These are phyloP conservation scores for Xanthoceras sorbifolium DNA, from an alignment of 345 rosid genomes.

Conservation along the genomic window DNA sequence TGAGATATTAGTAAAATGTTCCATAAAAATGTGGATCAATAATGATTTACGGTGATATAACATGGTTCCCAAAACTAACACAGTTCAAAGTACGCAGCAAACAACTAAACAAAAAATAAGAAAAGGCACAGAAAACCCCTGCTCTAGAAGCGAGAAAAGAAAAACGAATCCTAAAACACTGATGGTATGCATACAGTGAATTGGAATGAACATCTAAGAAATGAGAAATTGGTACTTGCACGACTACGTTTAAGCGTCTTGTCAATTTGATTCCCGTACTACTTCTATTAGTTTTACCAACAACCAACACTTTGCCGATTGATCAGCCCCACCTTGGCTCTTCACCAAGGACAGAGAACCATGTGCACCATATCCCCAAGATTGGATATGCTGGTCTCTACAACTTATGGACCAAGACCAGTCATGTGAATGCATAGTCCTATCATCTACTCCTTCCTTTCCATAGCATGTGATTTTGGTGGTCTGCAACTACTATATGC, in stretches of 20 bases:
- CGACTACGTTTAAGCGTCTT: not conserved
- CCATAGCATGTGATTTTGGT: not conserved
- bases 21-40: too few relatives aligned
- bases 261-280: not conserved
- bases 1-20: not conserved
- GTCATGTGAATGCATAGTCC: constrained; percentile 3
- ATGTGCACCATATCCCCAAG: constrained; percentile 2
- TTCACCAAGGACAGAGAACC: not conserved
- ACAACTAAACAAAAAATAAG: not conserved
- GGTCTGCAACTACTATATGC: not conserved
- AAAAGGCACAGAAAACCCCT: not conserved
- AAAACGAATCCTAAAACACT: too few relatives aligned
- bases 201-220: too few relatives aligned
- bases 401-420: not conserved
- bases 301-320: not conserved
- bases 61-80: too few relatives aligned
- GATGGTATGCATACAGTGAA: not conserved
- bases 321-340: not conserved
- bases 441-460: not conserved
- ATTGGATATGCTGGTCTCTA: constrained; percentile 10
- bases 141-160: not conserved
- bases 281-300: not conserved
- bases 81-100: too few relatives aligned
- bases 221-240: not conserved
- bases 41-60: not conserved